Base-by-base conservation (phyloP, 2,329 filamentous ascomycete genomes). In the Madurella fahalii region DNA sequence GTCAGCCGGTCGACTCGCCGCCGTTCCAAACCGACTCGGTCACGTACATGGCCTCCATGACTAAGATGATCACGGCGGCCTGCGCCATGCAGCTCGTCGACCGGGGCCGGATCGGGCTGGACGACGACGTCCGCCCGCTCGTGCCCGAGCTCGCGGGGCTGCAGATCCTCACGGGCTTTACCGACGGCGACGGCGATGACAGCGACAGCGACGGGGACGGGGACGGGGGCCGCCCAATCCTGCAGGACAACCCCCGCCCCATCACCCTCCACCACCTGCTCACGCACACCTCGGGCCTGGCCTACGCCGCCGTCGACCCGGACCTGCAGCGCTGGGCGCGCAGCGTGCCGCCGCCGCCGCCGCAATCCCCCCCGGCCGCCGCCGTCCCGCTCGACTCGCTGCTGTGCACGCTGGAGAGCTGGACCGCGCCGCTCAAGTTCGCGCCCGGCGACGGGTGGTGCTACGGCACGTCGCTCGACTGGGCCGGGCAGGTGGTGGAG, bases 401-500 rank as follows among this genome's bases (percentile, higher is more conserved):
- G 15, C 59, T 67, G 30, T 71, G 65, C 57, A 69, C 60, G 34
- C 64, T 68, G 34, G 69, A 70, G 1, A 71, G 71, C 58, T 76
- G 71, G 63, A 64, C 61, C 45, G 71, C 72, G 52, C 79, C 76
- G 0, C 61, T 78, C 37, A 67, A 69, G 50, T 77, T 77, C 54
- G 58, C 66, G 2, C 75, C 78, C 0, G 79, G 78, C 0, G 67
- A 71, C 2, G 70, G 72, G 7, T 82, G 78, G 78, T 67, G 65
- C 31, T 82, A 82, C 54, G 77, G 79, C 4, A 62, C 69, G 3
- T 65, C 67, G 0, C 54, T 74, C 41, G 78, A 81, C 66, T 81
- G 75, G 71, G 77, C 73, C 0, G 77, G 75, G 2, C 55, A 72
- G 5, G 65, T 74, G 1, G 64, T 81, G 4, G 73, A 78, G 61